Evolutionary conservation across 2,329 filamentous ascomycete species (phyloP).

Genomic region (Neonectria punicea): DNA sequence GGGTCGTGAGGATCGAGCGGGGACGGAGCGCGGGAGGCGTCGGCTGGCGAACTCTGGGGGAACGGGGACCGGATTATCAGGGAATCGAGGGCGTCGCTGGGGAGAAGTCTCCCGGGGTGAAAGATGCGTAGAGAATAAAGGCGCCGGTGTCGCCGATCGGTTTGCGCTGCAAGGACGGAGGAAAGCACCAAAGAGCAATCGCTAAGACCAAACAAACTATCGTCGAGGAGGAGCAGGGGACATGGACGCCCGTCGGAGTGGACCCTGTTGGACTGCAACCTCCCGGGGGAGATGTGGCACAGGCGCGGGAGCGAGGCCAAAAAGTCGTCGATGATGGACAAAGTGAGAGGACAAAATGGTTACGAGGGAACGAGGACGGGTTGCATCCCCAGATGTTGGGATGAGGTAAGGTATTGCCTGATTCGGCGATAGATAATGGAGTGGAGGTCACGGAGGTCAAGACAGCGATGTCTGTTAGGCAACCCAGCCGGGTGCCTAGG

Average conservation of each 20-base stretch:
- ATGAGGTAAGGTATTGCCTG: slow-evolving; percentile 15
- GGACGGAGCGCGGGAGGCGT: slow-evolving; percentile 2
- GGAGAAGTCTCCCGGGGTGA: not conserved
- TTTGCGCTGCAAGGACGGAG: slow-evolving; percentile 34
- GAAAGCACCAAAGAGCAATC: slow-evolving; percentile 14
- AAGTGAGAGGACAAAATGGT: not conserved
- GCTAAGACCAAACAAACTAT: slow-evolving; percentile 26
- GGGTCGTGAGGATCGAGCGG: slow-evolving; percentile 25
- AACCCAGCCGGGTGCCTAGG: slow-evolving; percentile 9
- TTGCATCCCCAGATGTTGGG: slow-evolving; percentile 14
- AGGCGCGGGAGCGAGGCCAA: slow-evolving; percentile 6
- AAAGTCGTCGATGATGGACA: slow-evolving; percentile 5
- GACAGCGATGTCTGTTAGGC: slow-evolving; percentile 17
- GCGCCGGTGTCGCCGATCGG: slow-evolving; percentile 16
- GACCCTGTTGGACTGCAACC: slow-evolving; percentile 18
- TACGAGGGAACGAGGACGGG: slow-evolving; percentile 3
- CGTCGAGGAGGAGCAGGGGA: slow-evolving; percentile 25
- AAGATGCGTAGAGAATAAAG: not conserved
- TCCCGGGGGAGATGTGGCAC: slow-evolving; percentile 13
- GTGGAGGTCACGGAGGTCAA: slow-evolving; percentile 8
- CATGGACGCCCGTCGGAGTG: slow-evolving; percentile 20
- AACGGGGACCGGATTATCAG: slow-evolving; percentile 8
- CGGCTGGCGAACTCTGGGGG: not conserved
- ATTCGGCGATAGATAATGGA: slow-evolving; percentile 16
- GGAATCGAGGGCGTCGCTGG: slow-evolving; percentile 1